These are phyloP conservation scores for Terfezia boudieri DNA, from an alignment of 495 filamentous ascomycete species.

Conservation along the genomic window DNA sequence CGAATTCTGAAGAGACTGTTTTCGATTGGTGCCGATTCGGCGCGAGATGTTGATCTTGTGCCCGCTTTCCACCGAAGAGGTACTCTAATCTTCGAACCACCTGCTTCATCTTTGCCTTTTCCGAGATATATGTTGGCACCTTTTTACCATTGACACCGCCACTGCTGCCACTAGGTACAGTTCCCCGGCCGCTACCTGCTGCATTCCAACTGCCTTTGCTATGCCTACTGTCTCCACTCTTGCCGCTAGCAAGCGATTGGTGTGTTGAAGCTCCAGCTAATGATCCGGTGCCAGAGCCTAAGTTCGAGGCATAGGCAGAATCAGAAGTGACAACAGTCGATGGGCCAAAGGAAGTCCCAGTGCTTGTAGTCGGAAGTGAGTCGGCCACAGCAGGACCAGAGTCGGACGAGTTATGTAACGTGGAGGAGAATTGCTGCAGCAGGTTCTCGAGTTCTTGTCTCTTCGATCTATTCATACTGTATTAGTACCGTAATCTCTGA, in stretches of 20 bases:
- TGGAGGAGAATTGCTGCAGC: constrained; percentile 40
- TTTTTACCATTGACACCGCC: not conserved
- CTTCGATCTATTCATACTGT: constrained; percentile 24
- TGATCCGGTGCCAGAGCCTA: constrained; percentile 20
- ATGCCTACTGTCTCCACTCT: constrained; percentile 1
- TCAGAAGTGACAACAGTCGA: constrained; percentile 24
- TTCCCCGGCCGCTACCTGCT: not conserved
- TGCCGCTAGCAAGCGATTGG: not conserved
- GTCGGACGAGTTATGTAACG: constrained; percentile 22
- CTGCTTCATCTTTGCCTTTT: constrained; percentile 45
- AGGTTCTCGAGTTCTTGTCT: constrained; percentile 53
- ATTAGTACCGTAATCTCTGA: not conserved
- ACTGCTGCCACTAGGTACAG: constrained; percentile 1
- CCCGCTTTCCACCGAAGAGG: constrained; percentile 41
- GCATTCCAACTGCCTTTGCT: constrained; percentile 9
- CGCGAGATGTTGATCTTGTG: not conserved
- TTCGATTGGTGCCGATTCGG: not conserved
- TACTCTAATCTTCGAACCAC: constrained; percentile 52
- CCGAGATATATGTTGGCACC: constrained; percentile 20
- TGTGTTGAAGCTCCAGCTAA: not conserved
- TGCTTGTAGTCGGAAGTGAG: constrained; percentile 23
- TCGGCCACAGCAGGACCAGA: constrained; percentile 24
- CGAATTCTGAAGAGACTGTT: not conserved
- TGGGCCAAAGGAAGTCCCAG: constrained; percentile 8
- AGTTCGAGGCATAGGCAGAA: constrained; percentile 37